A percentile compares a stretch with the other conserved stretches of the same genome.
Evolutionary conservation across 176 grass and related monocot species (phyloP).

Genomic region (Pontederia paniculata): DNA sequence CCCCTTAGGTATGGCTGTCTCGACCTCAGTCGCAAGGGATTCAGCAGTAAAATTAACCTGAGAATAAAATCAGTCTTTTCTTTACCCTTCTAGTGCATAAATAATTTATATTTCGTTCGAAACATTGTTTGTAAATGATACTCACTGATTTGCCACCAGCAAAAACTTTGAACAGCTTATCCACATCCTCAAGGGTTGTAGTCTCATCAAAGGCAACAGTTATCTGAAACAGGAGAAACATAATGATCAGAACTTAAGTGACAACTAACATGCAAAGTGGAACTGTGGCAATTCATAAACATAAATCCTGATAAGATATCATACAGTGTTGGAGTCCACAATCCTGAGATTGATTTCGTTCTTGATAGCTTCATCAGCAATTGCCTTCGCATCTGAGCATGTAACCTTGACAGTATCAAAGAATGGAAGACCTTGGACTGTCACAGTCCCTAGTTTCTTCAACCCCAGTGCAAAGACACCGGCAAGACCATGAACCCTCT

Average conservation of each 20-base stretch:
- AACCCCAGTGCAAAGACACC: slow-evolving; percentile 65
- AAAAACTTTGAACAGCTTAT: slow-evolving; percentile 93
- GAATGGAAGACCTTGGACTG: slow-evolving; percentile 83
- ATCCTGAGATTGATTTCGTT: slow-evolving; percentile 91
- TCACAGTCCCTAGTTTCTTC: slow-evolving; percentile 82
- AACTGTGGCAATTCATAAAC: neutral
- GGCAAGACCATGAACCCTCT: slow-evolving; percentile 86
- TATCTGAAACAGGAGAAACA: slow-evolving; percentile 30
- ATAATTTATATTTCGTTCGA: neutral
- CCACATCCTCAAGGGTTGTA: slow-evolving; percentile 81
- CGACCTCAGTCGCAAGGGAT: slow-evolving; percentile 66
- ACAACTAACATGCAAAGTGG: no score
- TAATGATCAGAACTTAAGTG: neutral
- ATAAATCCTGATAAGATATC: slow-evolving; percentile 11
- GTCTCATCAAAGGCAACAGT: slow-evolving; percentile 95
- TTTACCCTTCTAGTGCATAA: slow-evolving; percentile 3
- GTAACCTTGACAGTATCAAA: slow-evolving; percentile 95
- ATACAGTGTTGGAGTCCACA: slow-evolving; percentile 71
- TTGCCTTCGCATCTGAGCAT: slow-evolving; percentile 47
- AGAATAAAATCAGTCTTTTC: slow-evolving; percentile 20
- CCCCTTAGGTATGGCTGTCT: slow-evolving; percentile 49
- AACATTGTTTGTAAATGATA: slow-evolving; percentile 4
- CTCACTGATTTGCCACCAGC: slow-evolving; percentile 76
- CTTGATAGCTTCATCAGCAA: slow-evolving; percentile 61
- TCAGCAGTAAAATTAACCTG: slow-evolving; percentile 80